Evolutionary conservation across 306 rosid species (phyloP).

Genomic region (Vachellia collinsii): DNA sequence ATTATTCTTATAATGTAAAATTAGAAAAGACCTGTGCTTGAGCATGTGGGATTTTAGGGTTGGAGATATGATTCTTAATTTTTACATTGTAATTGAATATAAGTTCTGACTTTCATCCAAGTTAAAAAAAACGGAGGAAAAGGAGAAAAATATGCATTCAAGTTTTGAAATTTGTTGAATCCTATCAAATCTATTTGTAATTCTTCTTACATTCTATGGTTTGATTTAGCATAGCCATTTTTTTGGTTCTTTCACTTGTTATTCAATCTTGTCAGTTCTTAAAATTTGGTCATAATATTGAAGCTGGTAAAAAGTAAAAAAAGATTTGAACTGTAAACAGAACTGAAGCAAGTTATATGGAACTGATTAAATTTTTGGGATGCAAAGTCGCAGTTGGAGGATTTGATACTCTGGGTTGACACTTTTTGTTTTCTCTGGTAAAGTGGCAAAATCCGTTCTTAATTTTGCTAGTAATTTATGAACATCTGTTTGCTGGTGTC

Average conservation of each 20-base stretch:
- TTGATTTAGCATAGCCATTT: neutral
- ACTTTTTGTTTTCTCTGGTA: neutral
- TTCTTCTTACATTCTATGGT: neutral
- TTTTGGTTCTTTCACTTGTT: neutral
- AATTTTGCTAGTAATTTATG: neutral
- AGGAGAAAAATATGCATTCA: neutral
- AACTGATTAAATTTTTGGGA: neutral
- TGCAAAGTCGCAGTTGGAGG: neutral
- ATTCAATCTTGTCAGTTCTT: neutral
- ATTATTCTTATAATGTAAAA: slow-evolving; percentile 10
- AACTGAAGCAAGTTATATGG: neutral
- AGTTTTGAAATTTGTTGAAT: neutral
- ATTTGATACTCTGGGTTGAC: neutral
- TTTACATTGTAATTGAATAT: neutral
- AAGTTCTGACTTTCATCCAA: neutral
- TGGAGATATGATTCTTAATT: neutral
- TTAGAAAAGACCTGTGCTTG: neutral
- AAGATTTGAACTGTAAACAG: neutral
- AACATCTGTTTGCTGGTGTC: neutral
- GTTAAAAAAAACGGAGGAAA: neutral
- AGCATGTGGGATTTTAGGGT: neutral
- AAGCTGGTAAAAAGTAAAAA: neutral
- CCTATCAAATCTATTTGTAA: neutral
- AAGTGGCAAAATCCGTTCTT: neutral
- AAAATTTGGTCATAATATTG: neutral